phyloP scores from a whole-genome alignment of 805 yeast genomes.

The Cyberlindnera sargentensis region DNA sequence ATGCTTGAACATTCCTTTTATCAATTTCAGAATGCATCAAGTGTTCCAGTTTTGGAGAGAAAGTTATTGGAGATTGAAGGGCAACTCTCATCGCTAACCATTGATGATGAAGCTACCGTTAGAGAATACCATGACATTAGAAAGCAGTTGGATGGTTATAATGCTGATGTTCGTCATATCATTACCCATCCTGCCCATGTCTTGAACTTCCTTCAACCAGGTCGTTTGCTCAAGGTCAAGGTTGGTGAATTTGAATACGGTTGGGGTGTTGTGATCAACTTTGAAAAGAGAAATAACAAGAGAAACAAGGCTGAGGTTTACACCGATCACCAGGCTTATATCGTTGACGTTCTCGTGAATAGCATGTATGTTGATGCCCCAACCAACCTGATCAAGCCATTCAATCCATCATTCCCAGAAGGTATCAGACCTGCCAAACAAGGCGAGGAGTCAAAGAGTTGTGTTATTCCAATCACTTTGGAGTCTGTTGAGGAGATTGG shows the following conservation, averaged over 20 bases:
- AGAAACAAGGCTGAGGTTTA: slow-evolving; percentile 50
- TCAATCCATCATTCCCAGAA: slow-evolving; percentile 72
- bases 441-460: slow-evolving; percentile 66
- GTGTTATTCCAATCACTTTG: slow-evolving; percentile 79
- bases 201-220: slow-evolving; percentile 79
- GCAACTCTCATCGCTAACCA: slow-evolving; percentile 39
- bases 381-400: slow-evolving; percentile 68
- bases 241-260: slow-evolving; percentile 68
- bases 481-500: slow-evolving; percentile 70
- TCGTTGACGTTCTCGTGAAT: slow-evolving; percentile 77
- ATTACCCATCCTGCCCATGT: slow-evolving; percentile 88
- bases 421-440: slow-evolving; percentile 80
- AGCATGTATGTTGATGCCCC: slow-evolving; percentile 80
- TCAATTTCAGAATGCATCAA: slow-evolving; percentile 90
- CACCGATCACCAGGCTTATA: slow-evolving; percentile 83
- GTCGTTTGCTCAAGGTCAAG: slow-evolving; percentile 70
- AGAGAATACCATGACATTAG: slow-evolving; percentile 79
- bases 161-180: slow-evolving; percentile 69
- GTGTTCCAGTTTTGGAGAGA: slow-evolving; percentile 79
- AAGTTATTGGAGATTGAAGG: slow-evolving; percentile 48
- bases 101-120: slow-evolving; percentile 70
- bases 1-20: slow-evolving; percentile 92
- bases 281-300: slow-evolving; percentile 61
- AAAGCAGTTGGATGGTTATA: slow-evolving; percentile 63
- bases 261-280: slow-evolving; percentile 90